Evolutionary conservation across 1,139 yeast species (phyloP).

Genomic region (Pichia sp.): DNA sequence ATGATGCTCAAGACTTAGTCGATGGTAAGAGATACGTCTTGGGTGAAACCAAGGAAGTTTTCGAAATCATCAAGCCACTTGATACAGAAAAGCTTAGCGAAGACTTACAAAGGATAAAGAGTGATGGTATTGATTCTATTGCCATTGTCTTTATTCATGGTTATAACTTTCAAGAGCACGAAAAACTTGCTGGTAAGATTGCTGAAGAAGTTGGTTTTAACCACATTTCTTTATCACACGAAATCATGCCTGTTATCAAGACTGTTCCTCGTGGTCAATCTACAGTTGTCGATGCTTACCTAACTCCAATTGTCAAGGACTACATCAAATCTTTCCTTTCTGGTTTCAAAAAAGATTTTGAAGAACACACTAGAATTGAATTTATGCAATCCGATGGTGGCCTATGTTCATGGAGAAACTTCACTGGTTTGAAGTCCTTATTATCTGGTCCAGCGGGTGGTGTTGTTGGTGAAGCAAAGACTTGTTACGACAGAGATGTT

Average conservation of each 20-base stretch:
- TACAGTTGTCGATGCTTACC: slow-evolving; percentile 67
- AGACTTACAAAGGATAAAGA: slow-evolving; percentile 36
- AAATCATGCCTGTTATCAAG: slow-evolving; percentile 67
- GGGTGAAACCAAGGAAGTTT: slow-evolving; percentile 59
- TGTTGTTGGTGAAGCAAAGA: slow-evolving; percentile 47
- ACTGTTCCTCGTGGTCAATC: slow-evolving; percentile 66
- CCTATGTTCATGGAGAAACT: slow-evolving; percentile 37
- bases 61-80: slow-evolving; percentile 46
- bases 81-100: slow-evolving; percentile 33
- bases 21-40: slow-evolving; percentile 29
- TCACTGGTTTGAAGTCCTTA: slow-evolving; percentile 46
- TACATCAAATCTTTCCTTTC: slow-evolving; percentile 53
- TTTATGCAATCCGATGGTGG: slow-evolving; percentile 62
- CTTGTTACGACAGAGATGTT: slow-evolving; percentile 39
- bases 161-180: slow-evolving; percentile 63
- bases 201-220: slow-evolving; percentile 48
- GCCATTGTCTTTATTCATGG: slow-evolving; percentile 67
- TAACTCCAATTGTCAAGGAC: slow-evolving; percentile 62
- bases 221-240: slow-evolving; percentile 57
- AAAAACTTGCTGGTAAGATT: slow-evolving; percentile 44
- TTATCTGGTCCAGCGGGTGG: slow-evolving; percentile 60
- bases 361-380: slow-evolving; percentile 24
- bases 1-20: slow-evolving; percentile 20
- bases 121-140: slow-evolving; percentile 52
- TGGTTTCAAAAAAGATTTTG: slow-evolving; percentile 50